Percentiles rank a stretch among this genome's conserved stretches.
Conservation (phyloP, 768 basidiomycete species). For the Udeniomyces megalosporus region DNA sequence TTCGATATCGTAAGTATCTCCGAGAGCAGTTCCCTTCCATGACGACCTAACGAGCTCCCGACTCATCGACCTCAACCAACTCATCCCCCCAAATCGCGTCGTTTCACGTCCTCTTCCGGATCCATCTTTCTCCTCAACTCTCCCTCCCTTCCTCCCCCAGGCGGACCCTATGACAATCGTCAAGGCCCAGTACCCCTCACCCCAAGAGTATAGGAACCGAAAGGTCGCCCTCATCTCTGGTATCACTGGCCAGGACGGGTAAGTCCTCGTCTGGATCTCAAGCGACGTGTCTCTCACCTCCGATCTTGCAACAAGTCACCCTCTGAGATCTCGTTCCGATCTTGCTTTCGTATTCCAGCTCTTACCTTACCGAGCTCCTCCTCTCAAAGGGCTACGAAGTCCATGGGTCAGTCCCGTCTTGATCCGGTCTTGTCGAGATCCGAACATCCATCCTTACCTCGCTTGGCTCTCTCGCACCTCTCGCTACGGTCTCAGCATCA, state of each 20-base stretch:
- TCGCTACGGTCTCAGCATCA: conserved; percentile 40
- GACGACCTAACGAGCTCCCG: too few relatives aligned
- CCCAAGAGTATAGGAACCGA: conserved; percentile 39
- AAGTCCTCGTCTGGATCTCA: neutral
- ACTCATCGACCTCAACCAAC: too few relatives aligned
- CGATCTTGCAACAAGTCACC: neutral
- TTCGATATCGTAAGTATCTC: too few relatives aligned
- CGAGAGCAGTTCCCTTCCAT: too few relatives aligned
- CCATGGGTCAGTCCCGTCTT: conserved; percentile 36
- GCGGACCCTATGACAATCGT: conserved; percentile 7
- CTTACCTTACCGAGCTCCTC: conserved; percentile 77
- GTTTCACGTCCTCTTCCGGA: neutral
- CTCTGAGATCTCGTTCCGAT: neutral
- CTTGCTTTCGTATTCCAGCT: conserved; percentile 25
- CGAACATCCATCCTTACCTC: too few relatives aligned
- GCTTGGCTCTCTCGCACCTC: too few relatives aligned
- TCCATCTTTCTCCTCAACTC: neutral
- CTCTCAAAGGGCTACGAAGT: conserved; percentile 79
- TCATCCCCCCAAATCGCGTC: too few relatives aligned
- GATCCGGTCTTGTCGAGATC: neutral
- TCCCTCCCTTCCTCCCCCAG: neutral
- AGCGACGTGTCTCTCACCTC: too few relatives aligned
- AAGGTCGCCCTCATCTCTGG: conserved; percentile 90
- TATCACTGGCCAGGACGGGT: conserved; percentile 86
- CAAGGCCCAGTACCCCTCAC: conserved; percentile 12